Conservation (phyloP, 2,329 filamentous ascomycete species). For the Neofusicoccum laricinum region DNA sequence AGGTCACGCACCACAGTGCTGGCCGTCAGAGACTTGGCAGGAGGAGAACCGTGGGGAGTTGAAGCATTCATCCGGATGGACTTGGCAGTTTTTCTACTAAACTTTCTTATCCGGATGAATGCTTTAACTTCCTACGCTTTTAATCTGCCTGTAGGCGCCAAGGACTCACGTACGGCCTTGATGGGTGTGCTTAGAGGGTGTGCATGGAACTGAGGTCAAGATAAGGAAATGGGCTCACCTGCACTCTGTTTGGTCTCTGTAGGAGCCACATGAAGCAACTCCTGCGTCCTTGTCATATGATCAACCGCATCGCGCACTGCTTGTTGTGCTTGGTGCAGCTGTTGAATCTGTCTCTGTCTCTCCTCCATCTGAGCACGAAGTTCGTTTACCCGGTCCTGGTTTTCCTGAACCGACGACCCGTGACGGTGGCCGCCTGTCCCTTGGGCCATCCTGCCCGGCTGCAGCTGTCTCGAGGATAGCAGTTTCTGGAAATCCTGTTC, state of each 20-base stretch:
- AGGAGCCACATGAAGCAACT: background rate
- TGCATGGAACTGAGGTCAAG: too few species aligned
- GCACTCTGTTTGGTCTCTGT: background rate
- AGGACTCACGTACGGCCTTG: too few species aligned
- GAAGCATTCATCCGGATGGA: too few species aligned
- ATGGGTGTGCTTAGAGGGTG: too few species aligned
- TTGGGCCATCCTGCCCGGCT: background rate
- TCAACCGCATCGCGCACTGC: background rate
- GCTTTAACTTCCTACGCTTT: too few species aligned
- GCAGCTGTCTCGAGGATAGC: background rate
- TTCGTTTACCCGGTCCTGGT: background rate
- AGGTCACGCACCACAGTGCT: too few species aligned
- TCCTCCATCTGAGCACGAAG: background rate
- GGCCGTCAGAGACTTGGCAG: too few species aligned
- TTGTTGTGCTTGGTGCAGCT: background rate
- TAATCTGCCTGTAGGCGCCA: too few species aligned
- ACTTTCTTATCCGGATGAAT: too few species aligned
- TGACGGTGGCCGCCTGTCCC: background rate
- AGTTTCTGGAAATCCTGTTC: background rate
- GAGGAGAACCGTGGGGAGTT: too few species aligned
- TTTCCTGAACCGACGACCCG: background rate
- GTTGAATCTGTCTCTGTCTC: conserved; percentile 11
- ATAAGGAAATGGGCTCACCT: background rate
- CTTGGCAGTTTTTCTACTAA: too few species aligned
- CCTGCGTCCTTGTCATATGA: background rate